These are phyloP conservation scores for Pyrenochaeta sp. DNA, from an alignment of 2,329 filamentous ascomycete species.

Conservation along the genomic window DNA sequence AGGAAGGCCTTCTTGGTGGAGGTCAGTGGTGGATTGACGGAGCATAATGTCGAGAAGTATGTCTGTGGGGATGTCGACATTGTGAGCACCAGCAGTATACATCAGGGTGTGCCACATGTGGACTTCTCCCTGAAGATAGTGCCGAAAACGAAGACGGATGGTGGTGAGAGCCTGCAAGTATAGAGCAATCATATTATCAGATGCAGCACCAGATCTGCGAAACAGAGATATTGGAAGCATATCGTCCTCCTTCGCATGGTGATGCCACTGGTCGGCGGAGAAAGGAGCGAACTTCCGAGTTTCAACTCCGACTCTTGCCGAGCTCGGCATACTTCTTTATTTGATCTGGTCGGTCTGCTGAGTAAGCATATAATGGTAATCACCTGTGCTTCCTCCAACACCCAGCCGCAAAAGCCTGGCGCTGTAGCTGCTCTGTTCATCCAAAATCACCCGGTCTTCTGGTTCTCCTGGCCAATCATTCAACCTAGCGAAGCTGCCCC, in stretches of 20 bases:
- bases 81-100: slow-evolving; percentile 94
- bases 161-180: slow-evolving; percentile 21
- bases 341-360: neutral
- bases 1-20: slow-evolving; percentile 79
- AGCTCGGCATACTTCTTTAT: neutral
- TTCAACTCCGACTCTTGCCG: slow-evolving; percentile 2
- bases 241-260: neutral
- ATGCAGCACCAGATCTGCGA: neutral
- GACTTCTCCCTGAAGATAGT: slow-evolving; percentile 95
- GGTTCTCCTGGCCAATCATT: neutral
- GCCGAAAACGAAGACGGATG: slow-evolving; percentile 49
- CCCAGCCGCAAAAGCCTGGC: neutral
- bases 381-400: neutral
- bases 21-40: slow-evolving; percentile 87
- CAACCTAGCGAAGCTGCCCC: neutral
- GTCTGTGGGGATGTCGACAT: slow-evolving; percentile 89
- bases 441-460: neutral
- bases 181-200: neutral
- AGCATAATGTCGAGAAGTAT: slow-evolving; percentile 83
- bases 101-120: slow-evolving; percentile 91
- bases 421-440: neutral
- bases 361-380: neutral
- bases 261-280: neutral
- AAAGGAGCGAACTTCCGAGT: slow-evolving; percentile 2
- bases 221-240: neutral